Conservation (phyloP, 495 filamentous ascomycete species). For the Trichocladium antarcticum region DNA sequence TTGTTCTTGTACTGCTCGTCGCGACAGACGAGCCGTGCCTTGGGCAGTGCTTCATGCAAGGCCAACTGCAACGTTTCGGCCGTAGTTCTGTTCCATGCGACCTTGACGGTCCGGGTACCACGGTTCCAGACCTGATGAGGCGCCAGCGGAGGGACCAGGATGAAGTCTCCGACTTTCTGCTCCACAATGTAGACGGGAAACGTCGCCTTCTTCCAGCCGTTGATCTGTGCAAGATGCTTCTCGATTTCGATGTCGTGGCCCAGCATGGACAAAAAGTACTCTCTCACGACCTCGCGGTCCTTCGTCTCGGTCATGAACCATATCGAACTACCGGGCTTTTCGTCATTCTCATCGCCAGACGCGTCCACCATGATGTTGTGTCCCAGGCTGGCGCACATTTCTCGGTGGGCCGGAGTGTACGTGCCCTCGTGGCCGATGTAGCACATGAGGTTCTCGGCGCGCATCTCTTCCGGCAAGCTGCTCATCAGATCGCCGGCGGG, state of each 20-base stretch:
- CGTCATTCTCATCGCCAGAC: constrained; percentile 57
- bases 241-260: constrained; percentile 96
- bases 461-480: constrained; percentile 70
- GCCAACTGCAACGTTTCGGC: constrained; percentile 81
- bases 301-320: constrained; percentile 98
- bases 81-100: constrained; percentile 96
- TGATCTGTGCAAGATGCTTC: constrained; percentile 86
- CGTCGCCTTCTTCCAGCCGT: constrained; percentile 83
- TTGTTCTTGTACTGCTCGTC: constrained; percentile 99
- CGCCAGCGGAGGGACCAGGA: constrained; percentile 89
- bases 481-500: constrained; percentile 85
- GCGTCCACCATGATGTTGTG: constrained; percentile 97
- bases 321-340: constrained; percentile 75
- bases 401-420: constrained; percentile 88
- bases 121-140: constrained; percentile 98
- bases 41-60: constrained; percentile 72
- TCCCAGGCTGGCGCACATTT: constrained; percentile 93
- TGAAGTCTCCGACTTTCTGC: constrained; percentile 86
- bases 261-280: constrained; percentile 83
- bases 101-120: constrained; percentile 88
- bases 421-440: constrained; percentile 97
- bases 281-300: constrained; percentile 74
- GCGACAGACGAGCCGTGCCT: constrained; percentile 84
- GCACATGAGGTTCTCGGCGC: constrained; percentile 94
- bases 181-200: constrained; percentile 90